Percentiles rank a stretch among this genome's conserved stretches.
Conservation (phyloP, 768 basidiomycete species). For the Exidia glandulosa region DNA sequence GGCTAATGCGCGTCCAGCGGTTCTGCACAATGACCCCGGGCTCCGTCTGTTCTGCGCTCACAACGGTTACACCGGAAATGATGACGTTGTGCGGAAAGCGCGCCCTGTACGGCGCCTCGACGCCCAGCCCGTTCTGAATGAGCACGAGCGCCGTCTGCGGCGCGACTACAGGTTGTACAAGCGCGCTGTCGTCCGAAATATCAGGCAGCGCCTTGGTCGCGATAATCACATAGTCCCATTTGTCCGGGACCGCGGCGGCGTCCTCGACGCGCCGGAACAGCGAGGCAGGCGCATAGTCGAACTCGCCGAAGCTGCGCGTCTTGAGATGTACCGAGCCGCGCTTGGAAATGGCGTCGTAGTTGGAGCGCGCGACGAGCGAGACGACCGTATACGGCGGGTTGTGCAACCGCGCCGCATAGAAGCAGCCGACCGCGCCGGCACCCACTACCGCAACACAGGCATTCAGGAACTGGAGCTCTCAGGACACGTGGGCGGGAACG, state of each 20-base stretch:
- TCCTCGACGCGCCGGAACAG: slow-evolving; percentile 14
- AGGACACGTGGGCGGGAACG: not conserved
- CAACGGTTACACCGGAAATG: slow-evolving; percentile 18
- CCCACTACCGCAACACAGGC: slow-evolving; percentile 10
- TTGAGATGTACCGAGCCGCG: slow-evolving; percentile 12
- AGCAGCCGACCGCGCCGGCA: slow-evolving; percentile 19
- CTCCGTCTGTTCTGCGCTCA: slow-evolving; percentile 16
- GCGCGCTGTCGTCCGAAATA: slow-evolving; percentile 13
- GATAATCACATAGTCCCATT: slow-evolving; percentile 20
- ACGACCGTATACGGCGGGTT: slow-evolving; percentile 11
- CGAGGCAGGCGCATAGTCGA: slow-evolving; percentile 15
- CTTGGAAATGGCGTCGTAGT: slow-evolving; percentile 16
- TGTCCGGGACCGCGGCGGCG: slow-evolving; percentile 4
- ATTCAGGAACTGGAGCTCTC: not conserved
- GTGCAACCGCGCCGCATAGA: slow-evolving; percentile 19
- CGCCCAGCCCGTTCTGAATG: slow-evolving; percentile 21
- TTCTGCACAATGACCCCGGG: slow-evolving; percentile 17
- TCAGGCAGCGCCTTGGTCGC: slow-evolving; percentile 20
- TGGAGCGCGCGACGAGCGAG: slow-evolving; percentile 19
- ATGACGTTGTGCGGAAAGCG: slow-evolving; percentile 14
- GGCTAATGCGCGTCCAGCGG: slow-evolving; percentile 18
- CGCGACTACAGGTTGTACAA: slow-evolving; percentile 8
- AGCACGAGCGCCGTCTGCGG: slow-evolving; percentile 13
- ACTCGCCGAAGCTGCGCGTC: slow-evolving; percentile 19
- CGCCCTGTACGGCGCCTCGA: slow-evolving; percentile 16